Evolutionary conservation across 2,329 filamentous ascomycete species (phyloP), one percentile per base, ranked within the genome.

Genomic region (Balansia obtecta): DNA sequence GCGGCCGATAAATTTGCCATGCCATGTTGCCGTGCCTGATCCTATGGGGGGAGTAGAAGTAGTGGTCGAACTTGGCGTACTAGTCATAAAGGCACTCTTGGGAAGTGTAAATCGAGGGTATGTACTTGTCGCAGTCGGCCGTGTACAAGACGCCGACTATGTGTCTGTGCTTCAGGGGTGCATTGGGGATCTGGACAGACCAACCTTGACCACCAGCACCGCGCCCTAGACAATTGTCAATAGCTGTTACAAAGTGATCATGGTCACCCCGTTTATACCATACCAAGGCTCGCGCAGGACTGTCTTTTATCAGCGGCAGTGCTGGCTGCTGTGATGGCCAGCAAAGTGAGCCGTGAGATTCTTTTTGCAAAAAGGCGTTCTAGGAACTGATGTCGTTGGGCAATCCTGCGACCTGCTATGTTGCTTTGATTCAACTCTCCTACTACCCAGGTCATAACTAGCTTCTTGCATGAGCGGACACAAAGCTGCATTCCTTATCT

Each of bases 1-100:
- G 76, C 72, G 15, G 71, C 73, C 11, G 60, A 53, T 79, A 13
- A 75, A 74, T 65, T 79, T 80, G n/a, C 79, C 80, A 13, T 71
- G 63, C 57, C 68, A 72, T 40, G 65, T 65, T 10, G 66, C 69
- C 0, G 69, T 71, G 33, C 61, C 62, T 27, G 60, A 62, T 37
- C 59, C 62, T 30, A 54, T 60, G 1, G 66, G 15, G 5, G 49
- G 42, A 32, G 49, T 43, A 20, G 43, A 42, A 16, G 41, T 48
- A 11, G 46, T 34, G 18, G 4, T 16, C 11, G 12, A 90, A 40
- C 45, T 62, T 10, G 39, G 39, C 12, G 18, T 3, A n/a, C 3
- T 16, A 41, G 4, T 41, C n/a, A 16, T 20, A 41, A n/a, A n/a
- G 11, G 22, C 33, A 18, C 13, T n/a, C 32, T 34, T 45, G 34